Evolutionary conservation across 306 rosid genomes (phyloP), one percentile per base, ranked within the genome.

Genomic region (Psophocarpus tetragonolobus): DNA sequence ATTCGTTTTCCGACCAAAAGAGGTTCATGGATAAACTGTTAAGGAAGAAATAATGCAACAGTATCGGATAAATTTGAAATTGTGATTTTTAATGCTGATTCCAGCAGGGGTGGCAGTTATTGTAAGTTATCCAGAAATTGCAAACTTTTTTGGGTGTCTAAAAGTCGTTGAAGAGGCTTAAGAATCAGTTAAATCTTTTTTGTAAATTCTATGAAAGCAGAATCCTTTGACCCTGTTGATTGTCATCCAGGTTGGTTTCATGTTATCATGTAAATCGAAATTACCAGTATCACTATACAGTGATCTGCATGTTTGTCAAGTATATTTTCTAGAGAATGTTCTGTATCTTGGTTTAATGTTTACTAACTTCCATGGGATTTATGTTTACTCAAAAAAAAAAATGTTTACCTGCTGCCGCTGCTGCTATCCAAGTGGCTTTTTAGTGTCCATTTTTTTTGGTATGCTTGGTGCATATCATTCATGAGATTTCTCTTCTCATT

Each of bases 171-270:
- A 32, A 32, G 57, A 6, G 71, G 10, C 60, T 44, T 62, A 47
- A 32, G 24, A 47, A 30, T 47, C 23, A 75, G 48, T 42, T 32
- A 24, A 61, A 45, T 32, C 23, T 8, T 68, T 68, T 73, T 42
- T 60, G 33, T 61, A 47, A 60, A 29, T 61, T 17, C 35, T 48
- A 41, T 64, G 42, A 76, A 36, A 6, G 51, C 57, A 14, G 26
- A 62, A 62, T 63, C 72, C 44, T 21, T 20, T 76, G 44, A 63
- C 47, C 73, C 10, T 33, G 66, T 64, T 64, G 56, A 44, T 74
- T 58, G 36, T 8, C 14, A 45, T 36, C 15, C 30, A 66, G n/a
- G 17, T 67, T 53, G 68, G 70, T 36, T 24, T 27, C 35, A 10
- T 64, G 14, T 50, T 36, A n/a, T 27, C 35, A 10, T 64, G 14